These are phyloP conservation scores for Syzygium aromaticum DNA, from an alignment of 345 rosid genomes.

Conservation along the genomic window DNA sequence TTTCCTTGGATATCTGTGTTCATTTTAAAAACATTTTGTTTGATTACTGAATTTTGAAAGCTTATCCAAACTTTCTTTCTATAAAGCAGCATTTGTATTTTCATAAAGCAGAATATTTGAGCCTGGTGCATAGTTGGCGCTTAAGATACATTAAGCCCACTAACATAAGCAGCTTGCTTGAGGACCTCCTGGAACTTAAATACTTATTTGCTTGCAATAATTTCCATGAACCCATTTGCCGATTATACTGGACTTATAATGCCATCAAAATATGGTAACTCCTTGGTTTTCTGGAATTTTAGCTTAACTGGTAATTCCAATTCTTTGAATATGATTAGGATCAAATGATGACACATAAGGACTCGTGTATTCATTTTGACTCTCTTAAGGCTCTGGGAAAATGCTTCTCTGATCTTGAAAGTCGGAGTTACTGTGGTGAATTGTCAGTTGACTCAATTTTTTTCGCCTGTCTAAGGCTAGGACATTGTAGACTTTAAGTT, in stretches of 20 bases:
- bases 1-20: neutral
- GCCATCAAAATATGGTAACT: neutral
- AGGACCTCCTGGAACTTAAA: neutral
- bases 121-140: neutral
- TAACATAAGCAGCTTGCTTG: neutral
- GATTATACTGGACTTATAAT: neutral
- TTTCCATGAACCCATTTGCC: neutral
- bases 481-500: neutral
- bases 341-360: neutral
- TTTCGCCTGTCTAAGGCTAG: neutral
- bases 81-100: neutral
- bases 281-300: neutral
- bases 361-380: neutral
- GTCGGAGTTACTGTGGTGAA: neutral
- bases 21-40: neutral
- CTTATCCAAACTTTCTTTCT: neutral
- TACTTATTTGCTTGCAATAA: neutral
- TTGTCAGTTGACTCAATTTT: neutral
- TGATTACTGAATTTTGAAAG: neutral
- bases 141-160: neutral
- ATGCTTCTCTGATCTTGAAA: neutral
- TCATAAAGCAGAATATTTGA: neutral
- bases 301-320: neutral
- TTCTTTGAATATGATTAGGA: neutral
- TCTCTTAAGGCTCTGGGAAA: neutral